phyloP scores from a whole-genome alignment of 768 basidiomycete genomes.

The Podaxis sp. region DNA sequence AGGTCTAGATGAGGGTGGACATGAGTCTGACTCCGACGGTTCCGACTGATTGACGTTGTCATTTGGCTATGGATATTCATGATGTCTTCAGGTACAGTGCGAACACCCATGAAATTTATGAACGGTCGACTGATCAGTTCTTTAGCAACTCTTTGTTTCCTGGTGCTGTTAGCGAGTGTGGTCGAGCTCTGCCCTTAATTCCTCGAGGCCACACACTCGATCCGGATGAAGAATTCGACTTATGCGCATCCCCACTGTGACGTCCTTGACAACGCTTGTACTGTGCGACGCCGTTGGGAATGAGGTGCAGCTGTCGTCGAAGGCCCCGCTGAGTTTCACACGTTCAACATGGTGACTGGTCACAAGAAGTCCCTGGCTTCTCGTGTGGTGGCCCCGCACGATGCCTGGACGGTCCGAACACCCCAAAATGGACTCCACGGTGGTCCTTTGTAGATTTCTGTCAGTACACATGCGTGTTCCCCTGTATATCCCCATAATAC shows the following conservation, averaged over 20 bases:
- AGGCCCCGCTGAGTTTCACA: neutral
- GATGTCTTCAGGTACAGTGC: conserved; percentile 16
- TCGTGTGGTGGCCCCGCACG: neutral
- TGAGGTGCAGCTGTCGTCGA: neutral
- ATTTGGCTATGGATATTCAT: neutral
- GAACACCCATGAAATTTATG: neutral
- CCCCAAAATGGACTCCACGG: neutral
- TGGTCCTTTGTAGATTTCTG: neutral
- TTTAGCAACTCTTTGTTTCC: neutral
- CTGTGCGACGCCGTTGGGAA: neutral
- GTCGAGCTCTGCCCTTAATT: neutral
- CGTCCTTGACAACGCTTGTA: neutral
- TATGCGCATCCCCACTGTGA: neutral
- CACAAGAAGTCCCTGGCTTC: neutral
- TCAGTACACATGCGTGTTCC: neutral
- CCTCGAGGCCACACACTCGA: neutral
- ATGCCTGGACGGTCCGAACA: neutral
- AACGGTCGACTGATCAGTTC: neutral
- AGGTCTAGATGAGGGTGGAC: conserved; percentile 43
- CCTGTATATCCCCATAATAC: neutral
- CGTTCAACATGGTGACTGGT: neutral
- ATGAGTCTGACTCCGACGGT: conserved; percentile 36
- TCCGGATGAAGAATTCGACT: neutral
- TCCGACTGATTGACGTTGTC: conserved; percentile 22
- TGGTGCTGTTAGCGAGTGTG: neutral